Percentiles rank a stretch among this genome's conserved stretches.
These are phyloP conservation scores for Phytophthora sansomeana DNA, from an alignment of 352 stramenopile genomes.

Conservation along the genomic window DNA sequence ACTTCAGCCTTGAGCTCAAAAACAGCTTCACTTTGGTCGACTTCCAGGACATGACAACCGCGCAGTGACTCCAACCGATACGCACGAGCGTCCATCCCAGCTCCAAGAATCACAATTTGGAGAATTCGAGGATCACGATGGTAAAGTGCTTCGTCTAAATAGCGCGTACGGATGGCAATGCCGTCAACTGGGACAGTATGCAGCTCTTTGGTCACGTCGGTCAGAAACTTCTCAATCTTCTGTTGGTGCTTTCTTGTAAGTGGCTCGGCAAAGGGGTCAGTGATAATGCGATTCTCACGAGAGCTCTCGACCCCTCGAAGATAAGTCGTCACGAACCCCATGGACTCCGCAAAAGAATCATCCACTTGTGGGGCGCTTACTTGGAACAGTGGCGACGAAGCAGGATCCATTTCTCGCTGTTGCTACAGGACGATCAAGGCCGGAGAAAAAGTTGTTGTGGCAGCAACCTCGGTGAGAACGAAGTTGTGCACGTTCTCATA, in stretches of 20 bases:
- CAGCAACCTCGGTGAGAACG: neutral
- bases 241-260: constrained; percentile 31
- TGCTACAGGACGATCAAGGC: neutral
- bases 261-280: constrained; percentile 46
- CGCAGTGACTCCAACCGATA: constrained; percentile 61
- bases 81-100: constrained; percentile 59
- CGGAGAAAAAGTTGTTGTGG: constrained; percentile 21
- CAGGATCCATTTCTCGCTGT: constrained; percentile 19
- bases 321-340: constrained; percentile 46
- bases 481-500: constrained; percentile 10
- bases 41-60: constrained; percentile 56
- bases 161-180: constrained; percentile 59
- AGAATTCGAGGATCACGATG: constrained; percentile 51
- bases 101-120: constrained; percentile 65
- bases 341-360: constrained; percentile 37
- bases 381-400: constrained; percentile 26
- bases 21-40: constrained; percentile 53
- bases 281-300: constrained; percentile 41
- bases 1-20: constrained; percentile 61
- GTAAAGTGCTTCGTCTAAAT: constrained; percentile 60
- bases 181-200: constrained; percentile 23
- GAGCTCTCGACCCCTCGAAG: constrained; percentile 42
- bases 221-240: constrained; percentile 39
- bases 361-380: constrained; percentile 15
- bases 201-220: constrained; percentile 8